Percentiles rank a stretch among this genome's conserved stretches.
phyloP scores from a whole-genome alignment of 192 early-diverging fungal species.

The Gryganskiella cystojenkinii region DNA sequence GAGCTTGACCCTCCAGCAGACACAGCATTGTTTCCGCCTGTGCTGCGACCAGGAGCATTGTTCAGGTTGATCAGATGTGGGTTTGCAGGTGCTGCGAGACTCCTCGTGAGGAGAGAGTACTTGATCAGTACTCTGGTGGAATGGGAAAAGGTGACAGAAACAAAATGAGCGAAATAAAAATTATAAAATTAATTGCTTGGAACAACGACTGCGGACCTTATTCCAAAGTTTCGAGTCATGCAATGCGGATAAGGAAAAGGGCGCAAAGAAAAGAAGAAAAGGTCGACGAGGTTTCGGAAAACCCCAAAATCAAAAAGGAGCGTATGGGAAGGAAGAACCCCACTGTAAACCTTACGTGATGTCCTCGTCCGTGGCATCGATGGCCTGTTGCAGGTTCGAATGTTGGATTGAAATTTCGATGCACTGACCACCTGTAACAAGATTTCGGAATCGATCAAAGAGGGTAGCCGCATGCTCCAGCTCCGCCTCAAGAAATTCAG shows the following conservation, averaged over 20 bases:
- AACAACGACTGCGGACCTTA: too few relatives aligned
- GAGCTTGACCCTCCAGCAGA: not conserved
- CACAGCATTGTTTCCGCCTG: not conserved
- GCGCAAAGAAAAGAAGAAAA: too few relatives aligned
- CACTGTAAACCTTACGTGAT: conserved; percentile 37
- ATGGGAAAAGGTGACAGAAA: not conserved
- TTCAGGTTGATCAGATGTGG: conserved; percentile 45
- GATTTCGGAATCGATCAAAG: conserved; percentile 51
- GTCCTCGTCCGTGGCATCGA: conserved; percentile 49
- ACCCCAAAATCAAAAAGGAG: too few relatives aligned
- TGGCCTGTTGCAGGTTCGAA: conserved; percentile 29
- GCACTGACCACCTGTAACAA: conserved; percentile 26
- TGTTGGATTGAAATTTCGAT: conserved; percentile 50
- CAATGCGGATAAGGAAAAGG: too few relatives aligned
- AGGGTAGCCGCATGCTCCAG: conserved; percentile 1
- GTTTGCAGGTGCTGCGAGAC: conserved; percentile 37
- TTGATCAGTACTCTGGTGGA: conserved; percentile 26
- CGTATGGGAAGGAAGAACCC: not conserved
- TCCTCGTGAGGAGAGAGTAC: conserved; percentile 36
- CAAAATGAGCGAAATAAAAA: not conserved
- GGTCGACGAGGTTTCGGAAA: too few relatives aligned
- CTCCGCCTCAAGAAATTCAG: not conserved
- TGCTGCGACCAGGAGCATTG: not conserved
- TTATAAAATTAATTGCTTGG: too few relatives aligned
- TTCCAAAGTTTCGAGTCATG: too few relatives aligned